These are phyloP conservation scores for Phalaenopsis equestris DNA, from an alignment of 106 monocot genomes.

Conservation along the genomic window DNA sequence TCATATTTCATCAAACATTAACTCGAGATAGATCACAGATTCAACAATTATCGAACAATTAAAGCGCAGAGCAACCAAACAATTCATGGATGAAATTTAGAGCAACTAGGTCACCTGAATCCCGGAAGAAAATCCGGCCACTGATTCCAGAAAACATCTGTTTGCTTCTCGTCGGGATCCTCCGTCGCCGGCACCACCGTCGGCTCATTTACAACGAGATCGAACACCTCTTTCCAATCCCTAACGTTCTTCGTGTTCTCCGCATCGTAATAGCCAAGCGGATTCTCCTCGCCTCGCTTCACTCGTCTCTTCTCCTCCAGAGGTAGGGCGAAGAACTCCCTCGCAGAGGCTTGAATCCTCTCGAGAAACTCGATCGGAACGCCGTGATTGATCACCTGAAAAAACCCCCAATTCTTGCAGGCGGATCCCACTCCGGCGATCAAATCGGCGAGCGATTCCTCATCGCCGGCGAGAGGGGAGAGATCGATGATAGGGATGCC, in stretches of 20 bases:
- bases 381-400: conserved; percentile 74
- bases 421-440: conserved; percentile 36
- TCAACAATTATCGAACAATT: too few relatives aligned
- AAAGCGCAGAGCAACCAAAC: too few relatives aligned
- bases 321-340: conserved; percentile 45
- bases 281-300: conserved; percentile 38
- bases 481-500: conserved; percentile 46
- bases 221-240: conserved; percentile 67
- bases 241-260: conserved; percentile 65
- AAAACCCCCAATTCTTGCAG: conserved; percentile 66
- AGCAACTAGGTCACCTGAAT: conserved; percentile 21
- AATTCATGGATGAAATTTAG: not conserved
- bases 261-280: conserved; percentile 39
- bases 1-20: too few relatives aligned
- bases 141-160: conserved; percentile 27
- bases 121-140: conserved; percentile 41
- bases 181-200: not conserved
- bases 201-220: conserved; percentile 19
- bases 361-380: conserved; percentile 21
- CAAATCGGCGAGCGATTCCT: conserved; percentile 9
- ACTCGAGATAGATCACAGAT: too few relatives aligned
- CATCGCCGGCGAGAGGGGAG: conserved; percentile 13
- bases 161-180: not conserved
- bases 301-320: conserved; percentile 46
- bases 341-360: conserved; percentile 19